These are phyloP conservation scores for Stephania yunnanensis DNA, from an alignment of 164 flowering plant species.

Conservation along the genomic window DNA sequence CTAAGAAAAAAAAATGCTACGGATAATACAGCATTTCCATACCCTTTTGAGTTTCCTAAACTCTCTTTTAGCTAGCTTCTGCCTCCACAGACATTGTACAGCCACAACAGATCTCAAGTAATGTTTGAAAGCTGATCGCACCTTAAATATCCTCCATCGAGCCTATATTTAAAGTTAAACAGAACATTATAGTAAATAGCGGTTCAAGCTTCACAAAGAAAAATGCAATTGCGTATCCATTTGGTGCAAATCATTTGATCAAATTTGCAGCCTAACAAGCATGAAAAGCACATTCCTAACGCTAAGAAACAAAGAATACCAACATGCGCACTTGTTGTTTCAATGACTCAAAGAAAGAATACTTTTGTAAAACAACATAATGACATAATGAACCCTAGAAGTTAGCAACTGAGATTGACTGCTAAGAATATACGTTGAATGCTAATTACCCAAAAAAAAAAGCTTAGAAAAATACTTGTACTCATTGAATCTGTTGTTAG, in stretches of 20 bases:
- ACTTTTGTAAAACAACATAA: too few species aligned
- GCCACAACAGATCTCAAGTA: conserved; percentile 53
- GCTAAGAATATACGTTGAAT: too few species aligned
- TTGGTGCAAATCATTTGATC: too few species aligned
- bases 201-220: background rate
- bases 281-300: too few species aligned
- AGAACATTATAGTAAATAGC: background rate
- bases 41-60: conserved; percentile 74
- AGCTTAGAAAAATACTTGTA: background rate
- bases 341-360: too few species aligned
- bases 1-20: background rate
- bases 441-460: background rate
- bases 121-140: conserved; percentile 37
- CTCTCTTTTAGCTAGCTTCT: conserved; percentile 71
- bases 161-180: conserved; percentile 33
- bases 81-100: conserved; percentile 88
- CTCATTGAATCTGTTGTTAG: background rate
- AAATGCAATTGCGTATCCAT: too few species aligned
- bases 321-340: too few species aligned
- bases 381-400: too few species aligned
- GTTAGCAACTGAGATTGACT: too few species aligned
- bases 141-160: conserved; percentile 73
- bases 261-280: too few species aligned
- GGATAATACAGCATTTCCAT: conserved; percentile 2
- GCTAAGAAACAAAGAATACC: too few species aligned